These are phyloP conservation scores for Daldinia childiae DNA, from an alignment of 495 filamentous ascomycete species.

Conservation along the genomic window DNA sequence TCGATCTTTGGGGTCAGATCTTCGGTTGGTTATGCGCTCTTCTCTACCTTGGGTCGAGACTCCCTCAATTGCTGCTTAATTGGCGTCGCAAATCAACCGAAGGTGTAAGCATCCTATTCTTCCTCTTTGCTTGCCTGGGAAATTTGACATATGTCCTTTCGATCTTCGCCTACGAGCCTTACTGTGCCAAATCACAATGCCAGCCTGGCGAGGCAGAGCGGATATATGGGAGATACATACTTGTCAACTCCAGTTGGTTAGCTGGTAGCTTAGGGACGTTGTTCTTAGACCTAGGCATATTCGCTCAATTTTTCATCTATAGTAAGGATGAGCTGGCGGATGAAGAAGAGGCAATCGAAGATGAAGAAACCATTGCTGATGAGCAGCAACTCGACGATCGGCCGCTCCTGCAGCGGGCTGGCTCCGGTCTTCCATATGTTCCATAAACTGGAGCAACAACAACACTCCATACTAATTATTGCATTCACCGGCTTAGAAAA, in stretches of 20 bases:
- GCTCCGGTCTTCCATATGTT: conserved; percentile 38
- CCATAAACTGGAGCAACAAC: neutral
- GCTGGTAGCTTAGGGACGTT: conserved; percentile 89
- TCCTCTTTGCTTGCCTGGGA: conserved; percentile 93
- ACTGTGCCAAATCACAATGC: conserved; percentile 60
- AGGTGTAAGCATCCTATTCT: conserved; percentile 91
- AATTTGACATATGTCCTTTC: conserved; percentile 91
- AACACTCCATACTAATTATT: conserved; percentile 6
- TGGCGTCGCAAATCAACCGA: conserved; percentile 89
- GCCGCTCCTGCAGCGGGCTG: conserved; percentile 51
- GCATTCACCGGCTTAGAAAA: conserved; percentile 25
- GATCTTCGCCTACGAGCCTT: conserved; percentile 87
- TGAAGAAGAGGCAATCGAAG: conserved; percentile 39
- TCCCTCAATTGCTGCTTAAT: conserved; percentile 92
- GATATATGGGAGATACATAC: conserved; percentile 80
- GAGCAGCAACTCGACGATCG: conserved; percentile 48
- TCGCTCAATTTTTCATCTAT: conserved; percentile 93
- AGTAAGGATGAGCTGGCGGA: conserved; percentile 45
- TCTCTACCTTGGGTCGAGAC: conserved; percentile 85
- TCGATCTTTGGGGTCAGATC: conserved; percentile 81
- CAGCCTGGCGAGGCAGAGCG: conserved; percentile 61
- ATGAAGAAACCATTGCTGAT: conserved; percentile 34
- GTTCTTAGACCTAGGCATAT: conserved; percentile 83
- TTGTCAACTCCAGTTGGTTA: conserved; percentile 90
- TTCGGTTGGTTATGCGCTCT: conserved; percentile 88